These are phyloP conservation scores for Cyclanthera cordifolia DNA, from an alignment of 306 rosid genomes.

Conservation along the genomic window DNA sequence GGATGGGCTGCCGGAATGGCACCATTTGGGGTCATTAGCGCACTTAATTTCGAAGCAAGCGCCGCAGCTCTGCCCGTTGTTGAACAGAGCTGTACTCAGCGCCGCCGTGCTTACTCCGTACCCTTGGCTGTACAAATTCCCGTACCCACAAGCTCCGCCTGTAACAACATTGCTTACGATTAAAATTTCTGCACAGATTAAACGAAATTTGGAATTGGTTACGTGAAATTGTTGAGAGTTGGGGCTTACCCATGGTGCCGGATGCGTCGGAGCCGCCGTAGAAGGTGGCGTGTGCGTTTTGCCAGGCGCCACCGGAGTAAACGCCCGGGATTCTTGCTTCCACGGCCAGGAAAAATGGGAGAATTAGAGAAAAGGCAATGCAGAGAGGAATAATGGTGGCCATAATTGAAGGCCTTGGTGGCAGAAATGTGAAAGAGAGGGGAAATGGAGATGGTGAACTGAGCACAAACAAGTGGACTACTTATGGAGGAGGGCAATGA, in stretches of 20 bases:
- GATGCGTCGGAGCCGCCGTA: conserved; percentile 94
- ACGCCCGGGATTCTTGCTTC: conserved; percentile 76
- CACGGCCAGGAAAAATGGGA: conserved; percentile 27
- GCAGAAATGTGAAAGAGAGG: background rate
- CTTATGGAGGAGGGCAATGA: conserved; percentile 40
- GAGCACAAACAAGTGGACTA: conserved; percentile 24
- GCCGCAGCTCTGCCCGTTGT: conserved; percentile 81
- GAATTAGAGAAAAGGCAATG: conserved; percentile 18
- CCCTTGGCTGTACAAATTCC: conserved; percentile 90
- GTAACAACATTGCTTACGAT: too few species aligned
- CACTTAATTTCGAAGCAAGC: conserved; percentile 88
- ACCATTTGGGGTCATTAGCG: conserved; percentile 57
- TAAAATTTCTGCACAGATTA: too few species aligned
- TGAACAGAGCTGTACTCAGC: conserved; percentile 81
- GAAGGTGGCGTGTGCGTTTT: conserved; percentile 86
- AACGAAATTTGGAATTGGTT: too few species aligned
- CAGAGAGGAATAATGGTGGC: conserved; percentile 7
- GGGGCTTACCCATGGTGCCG: conserved; percentile 78
- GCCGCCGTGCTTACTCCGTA: conserved; percentile 92
- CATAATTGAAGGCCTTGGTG: conserved; percentile 11
- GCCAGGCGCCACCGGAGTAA: conserved; percentile 59
- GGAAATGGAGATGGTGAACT: conserved; percentile 16
- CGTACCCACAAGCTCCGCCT: conserved; percentile 99
- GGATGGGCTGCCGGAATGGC: conserved; percentile 89
- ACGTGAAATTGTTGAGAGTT: background rate